These are phyloP conservation scores for Endoconidiophora laricicola DNA, from an alignment of 2,329 filamentous ascomycete species.

Conservation along the genomic window DNA sequence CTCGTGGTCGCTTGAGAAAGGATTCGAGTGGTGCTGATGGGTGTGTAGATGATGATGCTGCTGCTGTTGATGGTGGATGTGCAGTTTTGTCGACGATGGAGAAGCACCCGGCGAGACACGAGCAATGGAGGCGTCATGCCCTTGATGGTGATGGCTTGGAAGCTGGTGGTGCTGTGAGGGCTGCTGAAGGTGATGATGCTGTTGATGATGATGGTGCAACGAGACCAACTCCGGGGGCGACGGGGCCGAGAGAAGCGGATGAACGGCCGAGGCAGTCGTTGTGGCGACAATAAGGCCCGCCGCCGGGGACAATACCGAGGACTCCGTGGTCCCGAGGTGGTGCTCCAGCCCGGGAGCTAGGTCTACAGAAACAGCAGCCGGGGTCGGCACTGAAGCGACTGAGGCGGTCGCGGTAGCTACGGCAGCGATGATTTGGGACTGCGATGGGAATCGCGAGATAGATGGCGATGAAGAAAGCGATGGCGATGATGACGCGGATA, in stretches of 20 bases:
- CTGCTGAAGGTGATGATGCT: background rate
- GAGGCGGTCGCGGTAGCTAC: no score
- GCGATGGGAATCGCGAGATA: no score
- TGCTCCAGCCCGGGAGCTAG: slow-evolving; percentile 1
- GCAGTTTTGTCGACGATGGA: slow-evolving; percentile 6
- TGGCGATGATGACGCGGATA: background rate
- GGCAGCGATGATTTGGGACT: no score
- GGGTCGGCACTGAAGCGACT: no score
- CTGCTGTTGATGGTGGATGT: background rate
- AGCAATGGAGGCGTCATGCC: slow-evolving; percentile 6
- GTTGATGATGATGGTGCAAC: slow-evolving; percentile 7
- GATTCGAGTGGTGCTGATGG: slow-evolving; percentile 14
- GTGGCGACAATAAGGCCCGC: slow-evolving; percentile 5
- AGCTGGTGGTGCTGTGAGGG: slow-evolving; percentile 1
- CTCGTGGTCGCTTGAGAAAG: slow-evolving; percentile 7
- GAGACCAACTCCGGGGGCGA: slow-evolving; percentile 9
- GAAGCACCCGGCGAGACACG: slow-evolving; percentile 8
- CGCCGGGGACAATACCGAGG: background rate
- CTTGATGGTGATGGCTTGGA: background rate
- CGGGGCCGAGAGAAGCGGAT: slow-evolving; percentile 10
- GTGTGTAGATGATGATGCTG: slow-evolving; percentile 5
- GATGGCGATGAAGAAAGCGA: background rate
- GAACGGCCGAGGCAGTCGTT: slow-evolving; percentile 3
- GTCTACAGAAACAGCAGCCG: no score
- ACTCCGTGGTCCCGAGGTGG: background rate